Evolutionary conservation across 371 early-diverging fungal genomes (phyloP), one percentile per base, ranked within the genome.

Genomic region (Saksenaea vasiformis): DNA sequence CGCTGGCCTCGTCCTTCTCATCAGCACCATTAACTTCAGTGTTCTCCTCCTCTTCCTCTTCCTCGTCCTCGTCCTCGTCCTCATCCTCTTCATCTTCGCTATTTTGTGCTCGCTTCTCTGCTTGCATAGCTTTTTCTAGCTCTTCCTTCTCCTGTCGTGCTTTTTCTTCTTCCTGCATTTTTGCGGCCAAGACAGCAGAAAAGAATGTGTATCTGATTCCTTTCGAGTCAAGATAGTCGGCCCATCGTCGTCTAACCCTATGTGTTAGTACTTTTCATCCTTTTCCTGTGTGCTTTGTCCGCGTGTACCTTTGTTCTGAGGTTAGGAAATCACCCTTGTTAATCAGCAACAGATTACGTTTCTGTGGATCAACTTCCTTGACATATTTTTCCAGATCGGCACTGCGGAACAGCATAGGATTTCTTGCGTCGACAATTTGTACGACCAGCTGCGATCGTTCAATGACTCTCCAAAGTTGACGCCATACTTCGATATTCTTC

Each of bases 401-500:
- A 56, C 91, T 93, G 51, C 97, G 85, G 83, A 98, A 99, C 60
- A 99, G 82, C 58, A 96, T 69, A 1, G 99, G 99, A 80, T 99
- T 97, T 62, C 99, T 88, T 17, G 96, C 97, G 85, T 99, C 99
- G n/a, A 99, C 98, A 65, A 99, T 99, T 80, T 99, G 99, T 22
- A 98, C 96, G 31, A 99, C 87, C 65, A 98, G 64, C 64, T 99
- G 95, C 35, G 97, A 94, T 59, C 97, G 85, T 78, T 99, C 99
- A 73, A 99, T 93, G 41, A 99, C 99, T 31, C 99, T 88, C 99
- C 99, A 99, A 57, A 99, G 86, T 78, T 99, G 99, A 56, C 99
- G 88, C 99, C 99, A 99, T 34, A 99, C 96, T 83, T 99, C 99
- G 26, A 99, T 69, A 78, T 99, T 99, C 67, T 95, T 91, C 79